phyloP scores from a whole-genome alignment of 805 yeast species.

The Diddensiella caesifluorescens region DNA sequence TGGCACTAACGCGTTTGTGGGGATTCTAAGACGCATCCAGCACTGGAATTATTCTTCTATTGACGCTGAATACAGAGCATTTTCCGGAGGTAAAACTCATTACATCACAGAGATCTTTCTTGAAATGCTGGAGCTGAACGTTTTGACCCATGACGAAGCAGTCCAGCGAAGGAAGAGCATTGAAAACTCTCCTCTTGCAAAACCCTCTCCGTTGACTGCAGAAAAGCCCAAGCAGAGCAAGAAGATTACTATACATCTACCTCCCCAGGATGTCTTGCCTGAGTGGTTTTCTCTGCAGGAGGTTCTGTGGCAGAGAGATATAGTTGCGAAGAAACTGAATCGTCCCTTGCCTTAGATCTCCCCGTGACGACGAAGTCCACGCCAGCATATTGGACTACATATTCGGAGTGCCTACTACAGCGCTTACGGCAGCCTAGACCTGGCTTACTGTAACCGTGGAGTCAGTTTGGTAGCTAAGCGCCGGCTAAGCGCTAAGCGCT shows the following conservation, averaged over 20 bases:
- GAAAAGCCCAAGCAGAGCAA: background rate
- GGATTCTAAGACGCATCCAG: constrained; percentile 74
- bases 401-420: constrained; percentile 43
- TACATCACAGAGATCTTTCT: constrained; percentile 78
- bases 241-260: constrained; percentile 35
- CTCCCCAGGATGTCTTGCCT: constrained; percentile 62
- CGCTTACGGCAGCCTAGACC: too few species aligned
- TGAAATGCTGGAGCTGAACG: constrained; percentile 60
- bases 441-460: too few species aligned
- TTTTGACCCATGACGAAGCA: constrained; percentile 52
- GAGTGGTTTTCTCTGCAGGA: constrained; percentile 67
- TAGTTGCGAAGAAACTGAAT: too few species aligned
- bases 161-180: constrained; percentile 30
- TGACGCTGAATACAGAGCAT: constrained; percentile 76
- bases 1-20: constrained; percentile 71
- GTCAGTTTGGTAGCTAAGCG: too few species aligned
- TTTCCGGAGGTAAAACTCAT: constrained; percentile 64
- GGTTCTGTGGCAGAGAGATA: constrained; percentile 52
- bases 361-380: too few species aligned
- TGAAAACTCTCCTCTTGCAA: constrained; percentile 23
- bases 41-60: constrained; percentile 86
- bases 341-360: too few species aligned
- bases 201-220: background rate
- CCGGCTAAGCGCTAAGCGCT: too few species aligned
- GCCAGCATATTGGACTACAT: too few species aligned